Percentiles rank a stretch among this genome's conserved stretches.
Conservation (phyloP, 176 grass and related monocot genomes). For the Alopecurus myosuroides region DNA sequence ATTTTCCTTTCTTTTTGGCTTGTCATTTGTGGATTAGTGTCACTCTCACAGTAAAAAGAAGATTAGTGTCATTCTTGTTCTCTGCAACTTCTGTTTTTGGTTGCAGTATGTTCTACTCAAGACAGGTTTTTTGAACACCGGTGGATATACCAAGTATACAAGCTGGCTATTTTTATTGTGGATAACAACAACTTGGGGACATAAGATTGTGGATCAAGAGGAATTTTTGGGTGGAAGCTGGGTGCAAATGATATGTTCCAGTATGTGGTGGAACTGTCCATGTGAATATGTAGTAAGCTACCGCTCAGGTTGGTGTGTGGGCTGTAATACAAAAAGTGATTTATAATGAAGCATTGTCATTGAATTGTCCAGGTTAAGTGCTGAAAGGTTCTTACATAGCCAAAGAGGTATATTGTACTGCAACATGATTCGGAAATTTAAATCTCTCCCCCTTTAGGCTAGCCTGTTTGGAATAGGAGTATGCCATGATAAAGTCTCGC, state of each 20-base stretch:
- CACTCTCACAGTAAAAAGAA: too few species aligned
- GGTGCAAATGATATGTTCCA: background rate
- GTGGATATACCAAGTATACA: too few species aligned
- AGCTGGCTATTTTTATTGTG: too few species aligned
- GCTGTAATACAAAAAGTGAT: background rate
- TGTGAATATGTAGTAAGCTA: background rate
- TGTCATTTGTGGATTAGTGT: too few species aligned
- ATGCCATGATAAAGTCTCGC: background rate
- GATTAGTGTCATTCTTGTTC: too few species aligned
- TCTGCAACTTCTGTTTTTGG: too few species aligned
- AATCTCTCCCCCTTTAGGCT: background rate
- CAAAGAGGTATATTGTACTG: background rate
- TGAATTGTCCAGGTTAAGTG: background rate
- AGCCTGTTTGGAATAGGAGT: background rate
- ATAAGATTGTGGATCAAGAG: too few species aligned
- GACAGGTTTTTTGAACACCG: too few species aligned
- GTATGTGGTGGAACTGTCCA: background rate
- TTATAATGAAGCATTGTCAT: background rate
- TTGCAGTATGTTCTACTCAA: too few species aligned
- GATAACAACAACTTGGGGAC: too few species aligned
- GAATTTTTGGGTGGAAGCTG: too few species aligned
- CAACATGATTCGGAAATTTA: background rate
- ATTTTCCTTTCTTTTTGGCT: too few species aligned
- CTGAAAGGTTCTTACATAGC: background rate
- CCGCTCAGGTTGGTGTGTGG: background rate